Evolutionary conservation across 345 rosid genomes (phyloP), one percentile per base, ranked within the genome.

Genomic region (Acer campestre): DNA sequence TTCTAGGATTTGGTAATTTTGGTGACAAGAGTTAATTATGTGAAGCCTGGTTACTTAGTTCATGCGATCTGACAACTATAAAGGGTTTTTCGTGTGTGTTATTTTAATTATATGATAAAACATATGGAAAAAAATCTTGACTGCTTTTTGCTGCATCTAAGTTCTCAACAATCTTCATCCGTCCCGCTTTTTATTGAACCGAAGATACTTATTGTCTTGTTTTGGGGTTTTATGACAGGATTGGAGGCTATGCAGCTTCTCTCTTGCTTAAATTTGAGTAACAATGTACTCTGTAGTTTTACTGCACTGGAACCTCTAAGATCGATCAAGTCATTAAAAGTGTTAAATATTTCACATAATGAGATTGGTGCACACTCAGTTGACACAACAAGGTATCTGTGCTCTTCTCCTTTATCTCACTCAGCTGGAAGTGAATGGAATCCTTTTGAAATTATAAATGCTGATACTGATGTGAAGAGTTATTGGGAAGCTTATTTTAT

Each of bases 181-280:
- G 7, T 4, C 22, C 12, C 31, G 27, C 51, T 6, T 67, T 7
- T 31, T 40, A 64, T 16, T 80, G 80, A 76, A 40, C 63, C 38
- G 20, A 64, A 65, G 42, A n/a, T 22, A 20, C 65, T 62, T 74
- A 17, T 63, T 16, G 13, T 35, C 67, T 64, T 1, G 9, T 44
- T n/a, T 74, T 78, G 68, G 61, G 46, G n/a, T 51, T 66, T 78
- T 70, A 17, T 75, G 64, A 67, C 87, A 90, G 98, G 94, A 61
- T 73, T 93, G 87, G 94, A 87, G 83, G 93, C 90, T 58, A 53
- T 96, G 97, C 99, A 92, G 75, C 90, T 92, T 70, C 95, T 96
- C 64, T 68, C 88, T 63, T 76, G 82, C 87, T 80, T 94, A 83
- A 91, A 82, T 81, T 83, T 96, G 88, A 89, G 95, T 67, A 84